Base-by-base conservation (phyloP, 2,329 filamentous ascomycete genomes). In the Lasiodiplodia sp. region DNA sequence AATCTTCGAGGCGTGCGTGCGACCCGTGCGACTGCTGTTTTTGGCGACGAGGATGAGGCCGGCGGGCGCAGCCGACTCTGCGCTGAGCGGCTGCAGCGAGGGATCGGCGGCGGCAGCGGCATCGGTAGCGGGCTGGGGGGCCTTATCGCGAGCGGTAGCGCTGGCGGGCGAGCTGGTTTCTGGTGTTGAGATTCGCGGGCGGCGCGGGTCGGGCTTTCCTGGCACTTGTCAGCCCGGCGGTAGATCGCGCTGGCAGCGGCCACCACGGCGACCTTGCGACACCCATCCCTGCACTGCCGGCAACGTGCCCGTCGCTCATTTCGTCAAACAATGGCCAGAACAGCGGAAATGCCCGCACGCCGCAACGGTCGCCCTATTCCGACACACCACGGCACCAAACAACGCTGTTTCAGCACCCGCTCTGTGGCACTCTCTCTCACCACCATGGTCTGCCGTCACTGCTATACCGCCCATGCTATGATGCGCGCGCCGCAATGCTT, bases 351-450 rank as follows among this genome's bases (percentile, higher is more conserved):
- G 34, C 56, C 34, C 55, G n/a, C 3, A 31, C 14, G 55, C 57
- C 6, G 38, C 12, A 44, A 60, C 55, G 55, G 55, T 34, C 25
- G 3, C 72, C 75, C 16, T 71, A 71, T 5, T 74, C 69, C 74
- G 76, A 16, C 62, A 69, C n/a, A 71, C 31, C 31, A 34, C 31
- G 8, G 31, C 31, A 70, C 12, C 70, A 70, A 16, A 68, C 70
- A 34, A 34, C 49, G 68, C 40, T 63, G 57, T 58, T 52, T 65
- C 60, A 53, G 51, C 68, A 16, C 37, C 25, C 40, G 57, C 37
- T 8, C 56, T 58, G 56, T 37, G 56, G 44, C 38, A 49, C 57
- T 28, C 57, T 16, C 58, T 49, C 58, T 49, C 58, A 63, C 58
- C 58, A 63, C 58, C 58, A 28, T 11, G 16, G 53, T 28, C 31